Percentiles rank a stretch among this genome's conserved stretches.
phyloP scores from a whole-genome alignment of 192 early-diverging fungal genomes.

The Linnemannia elongata region DNA sequence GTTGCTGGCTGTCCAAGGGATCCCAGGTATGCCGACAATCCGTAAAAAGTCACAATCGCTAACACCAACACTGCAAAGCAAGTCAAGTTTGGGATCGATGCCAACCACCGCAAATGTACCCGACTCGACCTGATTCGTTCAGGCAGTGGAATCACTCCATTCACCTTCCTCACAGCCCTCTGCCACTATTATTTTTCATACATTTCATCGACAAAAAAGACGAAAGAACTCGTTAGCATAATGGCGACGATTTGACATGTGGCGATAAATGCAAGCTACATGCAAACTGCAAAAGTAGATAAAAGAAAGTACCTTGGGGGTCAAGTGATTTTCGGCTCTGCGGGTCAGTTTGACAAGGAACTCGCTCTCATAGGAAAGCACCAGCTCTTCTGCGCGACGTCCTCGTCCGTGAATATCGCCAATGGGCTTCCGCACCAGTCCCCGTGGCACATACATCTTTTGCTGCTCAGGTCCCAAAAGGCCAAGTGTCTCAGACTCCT shows the following conservation, averaged over 20 bases:
- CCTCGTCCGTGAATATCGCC: constrained; percentile 24
- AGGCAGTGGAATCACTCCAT: constrained; percentile 21
- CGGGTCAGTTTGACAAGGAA: constrained; percentile 33
- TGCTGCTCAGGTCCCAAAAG: constrained; percentile 25
- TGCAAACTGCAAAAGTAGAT: not conserved
- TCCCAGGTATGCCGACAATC: constrained; percentile 1
- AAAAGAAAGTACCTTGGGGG: constrained; percentile 25
- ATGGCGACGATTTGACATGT: not conserved
- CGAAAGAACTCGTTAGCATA: not conserved
- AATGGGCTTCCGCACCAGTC: constrained; percentile 25
- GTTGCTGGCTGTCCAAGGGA: not conserved
- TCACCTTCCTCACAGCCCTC: not conserved
- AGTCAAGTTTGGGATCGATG: constrained; percentile 35
- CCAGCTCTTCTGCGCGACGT: constrained; percentile 19
- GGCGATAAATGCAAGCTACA: not conserved
- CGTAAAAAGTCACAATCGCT: constrained; percentile 13
- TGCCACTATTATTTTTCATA: constrained; percentile 19
- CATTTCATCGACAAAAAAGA: not conserved
- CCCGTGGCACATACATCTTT: constrained; percentile 32
- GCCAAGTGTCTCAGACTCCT: constrained; percentile 18
- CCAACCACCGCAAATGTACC: constrained; percentile 40
- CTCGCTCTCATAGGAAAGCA: constrained; percentile 46
- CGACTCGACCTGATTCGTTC: constrained; percentile 15
- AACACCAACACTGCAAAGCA: constrained; percentile 21
- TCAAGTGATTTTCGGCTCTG: constrained; percentile 22